A percentile compares a stretch with the other conserved stretches of the same genome.
Evolutionary conservation across 768 basidiomycete genomes (phyloP).

Genomic region (Tulasnella sp.): DNA sequence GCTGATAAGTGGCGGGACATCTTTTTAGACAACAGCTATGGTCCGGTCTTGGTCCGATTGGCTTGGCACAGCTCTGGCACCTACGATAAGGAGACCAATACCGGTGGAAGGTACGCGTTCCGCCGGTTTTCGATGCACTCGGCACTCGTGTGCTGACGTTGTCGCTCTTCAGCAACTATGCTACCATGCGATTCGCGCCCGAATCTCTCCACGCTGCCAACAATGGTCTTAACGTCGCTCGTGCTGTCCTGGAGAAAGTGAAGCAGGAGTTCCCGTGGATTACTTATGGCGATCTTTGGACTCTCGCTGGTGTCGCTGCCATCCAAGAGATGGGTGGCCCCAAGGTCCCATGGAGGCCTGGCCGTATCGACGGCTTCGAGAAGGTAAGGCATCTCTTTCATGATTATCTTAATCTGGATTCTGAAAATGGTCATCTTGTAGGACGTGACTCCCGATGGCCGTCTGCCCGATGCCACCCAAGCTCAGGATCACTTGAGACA

Average conservation of each 20-base stretch:
- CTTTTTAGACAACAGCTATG: constrained; percentile 78
- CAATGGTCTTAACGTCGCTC: constrained; percentile 78
- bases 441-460: constrained; percentile 82
- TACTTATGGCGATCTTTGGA: constrained; percentile 96
- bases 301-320: constrained; percentile 89
- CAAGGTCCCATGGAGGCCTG: constrained; percentile 90
- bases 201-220: constrained; percentile 86
- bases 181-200: constrained; percentile 96
- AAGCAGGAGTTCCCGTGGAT: constrained; percentile 93
- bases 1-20: constrained; percentile 21
- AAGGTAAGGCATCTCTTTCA: constrained; percentile 36
- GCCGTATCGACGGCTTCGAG: constrained; percentile 84
- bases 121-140: not conserved
- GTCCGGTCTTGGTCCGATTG: constrained; percentile 83
- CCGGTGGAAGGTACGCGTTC: constrained; percentile 71
- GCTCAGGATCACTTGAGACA: constrained; percentile 81
- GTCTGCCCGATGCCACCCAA: constrained; percentile 84
- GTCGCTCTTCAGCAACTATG: constrained; percentile 72
- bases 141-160: constrained; percentile 31
- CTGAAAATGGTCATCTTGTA: not conserved
- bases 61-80: constrained; percentile 97
- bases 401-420: not conserved
- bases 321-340: constrained; percentile 94
- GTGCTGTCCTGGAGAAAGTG: constrained; percentile 79
- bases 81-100: constrained; percentile 76